Conservation (phyloP, 768 basidiomycete genomes). For the Hydnomerulius pinastri region DNA sequence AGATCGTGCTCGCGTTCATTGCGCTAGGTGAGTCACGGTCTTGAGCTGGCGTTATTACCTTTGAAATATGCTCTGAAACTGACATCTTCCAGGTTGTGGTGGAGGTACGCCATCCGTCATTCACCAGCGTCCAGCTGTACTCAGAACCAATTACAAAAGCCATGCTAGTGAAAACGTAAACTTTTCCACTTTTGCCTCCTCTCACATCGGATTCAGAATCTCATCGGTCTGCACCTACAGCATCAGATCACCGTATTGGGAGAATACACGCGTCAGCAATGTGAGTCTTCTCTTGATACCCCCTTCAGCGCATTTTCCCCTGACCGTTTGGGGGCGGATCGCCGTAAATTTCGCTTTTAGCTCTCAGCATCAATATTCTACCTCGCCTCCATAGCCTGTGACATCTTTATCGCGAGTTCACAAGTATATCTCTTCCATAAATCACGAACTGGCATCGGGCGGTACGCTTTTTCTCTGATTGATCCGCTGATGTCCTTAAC, state of each 20-base stretch:
- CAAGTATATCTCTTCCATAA: conserved; percentile 36
- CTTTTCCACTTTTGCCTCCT: neutral
- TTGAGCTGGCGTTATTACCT: neutral
- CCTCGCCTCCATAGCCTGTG: conserved; percentile 35
- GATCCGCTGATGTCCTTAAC: neutral
- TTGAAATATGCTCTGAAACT: neutral
- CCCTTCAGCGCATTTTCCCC: neutral
- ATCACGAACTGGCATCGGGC: conserved; percentile 29
- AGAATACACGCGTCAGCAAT: conserved; percentile 32
- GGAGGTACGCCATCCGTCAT: conserved; percentile 21
- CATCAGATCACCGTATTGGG: conserved; percentile 33
- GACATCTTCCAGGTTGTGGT: conserved; percentile 23
- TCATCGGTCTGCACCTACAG: conserved; percentile 11
- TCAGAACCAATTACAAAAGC: conserved; percentile 16
- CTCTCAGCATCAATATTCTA: conserved; percentile 34
- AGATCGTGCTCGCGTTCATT: conserved; percentile 30
- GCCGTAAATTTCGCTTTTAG: conserved; percentile 12
- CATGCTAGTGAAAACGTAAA: conserved; percentile 36
- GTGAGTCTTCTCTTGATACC: conserved; percentile 17
- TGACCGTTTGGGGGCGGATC: neutral
- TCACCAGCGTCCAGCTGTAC: neutral
- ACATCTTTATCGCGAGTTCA: conserved; percentile 35
- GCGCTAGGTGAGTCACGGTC: conserved; percentile 28
- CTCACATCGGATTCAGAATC: neutral
- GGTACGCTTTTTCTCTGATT: conserved; percentile 19